phyloP scores from a whole-genome alignment of 2,329 filamentous ascomycete species.

The Phialophora verrucosa region DNA sequence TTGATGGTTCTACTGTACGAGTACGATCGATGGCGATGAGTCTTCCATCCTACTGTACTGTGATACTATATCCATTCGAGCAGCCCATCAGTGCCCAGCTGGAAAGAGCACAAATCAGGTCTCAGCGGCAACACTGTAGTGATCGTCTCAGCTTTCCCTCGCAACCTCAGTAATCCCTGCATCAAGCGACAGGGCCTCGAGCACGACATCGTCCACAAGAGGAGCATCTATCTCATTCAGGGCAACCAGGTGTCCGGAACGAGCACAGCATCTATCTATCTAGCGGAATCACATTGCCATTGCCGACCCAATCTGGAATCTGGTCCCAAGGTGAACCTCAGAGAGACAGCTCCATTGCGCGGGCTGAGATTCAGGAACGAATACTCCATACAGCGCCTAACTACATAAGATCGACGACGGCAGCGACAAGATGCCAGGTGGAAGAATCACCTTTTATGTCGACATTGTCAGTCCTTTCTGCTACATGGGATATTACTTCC shows the following conservation, averaged over 20 bases:
- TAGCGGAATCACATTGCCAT: background rate
- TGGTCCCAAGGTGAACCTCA: too few species aligned
- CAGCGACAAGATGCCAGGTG: constrained; percentile 36
- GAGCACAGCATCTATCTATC: background rate
- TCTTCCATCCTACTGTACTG: background rate
- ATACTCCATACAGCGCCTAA: too few species aligned
- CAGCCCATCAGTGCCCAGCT: too few species aligned
- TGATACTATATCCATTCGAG: background rate
- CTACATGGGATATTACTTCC: constrained; percentile 64
- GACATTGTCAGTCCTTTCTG: constrained; percentile 67
- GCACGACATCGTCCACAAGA: background rate
- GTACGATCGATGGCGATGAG: background rate
- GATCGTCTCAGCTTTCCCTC: background rate
- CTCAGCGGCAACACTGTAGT: background rate
- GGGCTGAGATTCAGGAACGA: too few species aligned
- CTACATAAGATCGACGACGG: constrained; percentile 46
- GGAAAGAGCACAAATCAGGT: background rate
- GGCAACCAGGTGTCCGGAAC: background rate
- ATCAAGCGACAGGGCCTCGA: too few species aligned
- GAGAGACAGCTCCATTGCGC: too few species aligned
- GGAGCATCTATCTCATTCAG: background rate
- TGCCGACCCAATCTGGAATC: too few species aligned
- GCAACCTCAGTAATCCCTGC: too few species aligned
- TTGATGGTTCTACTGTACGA: background rate
- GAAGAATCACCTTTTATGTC: constrained; percentile 63